phyloP scores from a whole-genome alignment of 2,329 filamentous ascomycete species.

The Neocatenulostroma microsporum region DNA sequence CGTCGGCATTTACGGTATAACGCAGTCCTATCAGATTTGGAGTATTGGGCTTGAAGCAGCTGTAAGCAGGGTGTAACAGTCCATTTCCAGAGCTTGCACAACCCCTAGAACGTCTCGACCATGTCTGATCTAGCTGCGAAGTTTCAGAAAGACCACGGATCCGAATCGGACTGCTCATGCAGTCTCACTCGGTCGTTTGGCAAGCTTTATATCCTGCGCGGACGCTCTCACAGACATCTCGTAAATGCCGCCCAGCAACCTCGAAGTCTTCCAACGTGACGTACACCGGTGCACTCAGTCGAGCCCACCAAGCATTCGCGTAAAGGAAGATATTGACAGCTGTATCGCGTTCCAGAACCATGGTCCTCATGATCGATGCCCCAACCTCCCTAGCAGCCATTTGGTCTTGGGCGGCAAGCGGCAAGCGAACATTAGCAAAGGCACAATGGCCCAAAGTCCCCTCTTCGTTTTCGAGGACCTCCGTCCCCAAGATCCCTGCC shows the following conservation, averaged over 20 bases:
- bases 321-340: conserved; percentile 61
- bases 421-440: conserved; percentile 56
- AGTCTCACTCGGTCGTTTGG: no score
- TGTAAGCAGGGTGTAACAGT: no score
- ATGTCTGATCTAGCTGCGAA: no score
- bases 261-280: conserved; percentile 73
- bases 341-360: conserved; percentile 57
- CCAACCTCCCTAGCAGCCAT: conserved; percentile 31
- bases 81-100: no score
- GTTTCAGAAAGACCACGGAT: no score
- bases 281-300: conserved; percentile 77
- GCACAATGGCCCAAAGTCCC: conserved; percentile 55
- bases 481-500: conserved; percentile 59
- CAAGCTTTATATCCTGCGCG: no score
- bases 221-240: conserved; percentile 49
- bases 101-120: no score
- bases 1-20: no score
- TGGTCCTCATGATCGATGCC: conserved; percentile 33
- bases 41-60: no score
- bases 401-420: conserved; percentile 42
- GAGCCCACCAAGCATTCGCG: conserved; percentile 56
- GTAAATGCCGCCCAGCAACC: conserved; percentile 55
- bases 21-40: no score
- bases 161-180: no score
- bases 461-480: conserved; percentile 59